A percentile compares a stretch with the other conserved stretches of the same genome.
phyloP scores from a whole-genome alignment of 805 yeast genomes.

The Suhomyces xylopsoci region DNA sequence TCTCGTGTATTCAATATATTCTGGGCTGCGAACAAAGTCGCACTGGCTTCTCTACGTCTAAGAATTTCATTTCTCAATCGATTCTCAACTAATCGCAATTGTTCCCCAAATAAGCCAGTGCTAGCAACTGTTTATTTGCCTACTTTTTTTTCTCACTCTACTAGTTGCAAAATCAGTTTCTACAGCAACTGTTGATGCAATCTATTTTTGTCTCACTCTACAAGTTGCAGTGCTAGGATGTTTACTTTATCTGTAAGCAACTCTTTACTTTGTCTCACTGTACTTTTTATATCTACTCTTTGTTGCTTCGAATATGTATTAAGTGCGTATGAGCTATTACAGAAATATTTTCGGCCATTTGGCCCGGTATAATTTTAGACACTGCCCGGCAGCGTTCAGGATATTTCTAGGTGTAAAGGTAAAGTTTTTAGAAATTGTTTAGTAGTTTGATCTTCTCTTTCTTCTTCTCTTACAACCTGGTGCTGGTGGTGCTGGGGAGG shows the following conservation, averaged over 20 bases:
- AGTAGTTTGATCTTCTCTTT: conserved; percentile 32
- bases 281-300: neutral
- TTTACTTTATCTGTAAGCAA: neutral
- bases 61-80: neutral
- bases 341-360: neutral
- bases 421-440: neutral
- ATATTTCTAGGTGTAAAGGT: neutral
- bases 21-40: neutral
- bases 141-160: too few species aligned
- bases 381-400: conserved; percentile 4
- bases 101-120: neutral
- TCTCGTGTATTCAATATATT: neutral
- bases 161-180: too few species aligned
- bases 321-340: neutral
- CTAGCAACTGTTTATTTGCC: neutral
- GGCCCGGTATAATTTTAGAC: neutral
- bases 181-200: neutral
- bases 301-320: neutral
- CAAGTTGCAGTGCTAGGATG: too few species aligned
- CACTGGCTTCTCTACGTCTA: neutral
- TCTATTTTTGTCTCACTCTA: too few species aligned
- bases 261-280: neutral
- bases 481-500: neutral
- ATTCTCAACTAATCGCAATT: too few species aligned
- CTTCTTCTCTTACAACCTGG: conserved; percentile 29